Evolutionary conservation across 2,329 filamentous ascomycete genomes (phyloP).

Genomic region (Fusarium pseudograminearum): DNA sequence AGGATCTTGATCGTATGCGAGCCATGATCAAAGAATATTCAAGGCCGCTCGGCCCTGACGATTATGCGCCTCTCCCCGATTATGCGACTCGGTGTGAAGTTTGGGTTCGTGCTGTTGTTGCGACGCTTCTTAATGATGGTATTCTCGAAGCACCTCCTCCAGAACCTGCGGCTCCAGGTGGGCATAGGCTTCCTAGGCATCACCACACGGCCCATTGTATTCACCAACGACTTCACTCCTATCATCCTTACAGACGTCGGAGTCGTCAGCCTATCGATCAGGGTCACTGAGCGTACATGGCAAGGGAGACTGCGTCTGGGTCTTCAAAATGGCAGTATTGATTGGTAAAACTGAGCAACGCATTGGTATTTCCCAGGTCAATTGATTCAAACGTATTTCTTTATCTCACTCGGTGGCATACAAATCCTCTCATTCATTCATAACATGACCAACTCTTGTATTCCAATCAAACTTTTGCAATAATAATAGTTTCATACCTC

Average conservation of each 20-base stretch:
- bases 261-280: slow-evolving; percentile 8
- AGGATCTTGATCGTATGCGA: slow-evolving; percentile 31
- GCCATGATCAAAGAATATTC: slow-evolving; percentile 26
- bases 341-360: not conserved
- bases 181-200: slow-evolving; percentile 33
- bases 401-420: not conserved
- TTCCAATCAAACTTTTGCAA: slow-evolving; percentile 36
- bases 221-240: slow-evolving; percentile 40
- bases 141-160: slow-evolving; percentile 32
- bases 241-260: slow-evolving; percentile 42
- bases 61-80: not conserved
- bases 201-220: slow-evolving; percentile 39
- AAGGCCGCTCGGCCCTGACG: not conserved
- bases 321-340: not conserved
- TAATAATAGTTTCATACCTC: slow-evolving; percentile 4
- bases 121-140: slow-evolving; percentile 21
- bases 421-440: not conserved
- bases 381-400: not conserved
- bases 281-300: not conserved
- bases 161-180: not conserved
- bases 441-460: slow-evolving; percentile 18
- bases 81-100: slow-evolving; percentile 8
- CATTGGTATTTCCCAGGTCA: not conserved
- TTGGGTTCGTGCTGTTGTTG: slow-evolving; percentile 28
- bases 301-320: not conserved